phyloP scores from a whole-genome alignment of 768 basidiomycete species.

The Lactarius deliciosus region DNA sequence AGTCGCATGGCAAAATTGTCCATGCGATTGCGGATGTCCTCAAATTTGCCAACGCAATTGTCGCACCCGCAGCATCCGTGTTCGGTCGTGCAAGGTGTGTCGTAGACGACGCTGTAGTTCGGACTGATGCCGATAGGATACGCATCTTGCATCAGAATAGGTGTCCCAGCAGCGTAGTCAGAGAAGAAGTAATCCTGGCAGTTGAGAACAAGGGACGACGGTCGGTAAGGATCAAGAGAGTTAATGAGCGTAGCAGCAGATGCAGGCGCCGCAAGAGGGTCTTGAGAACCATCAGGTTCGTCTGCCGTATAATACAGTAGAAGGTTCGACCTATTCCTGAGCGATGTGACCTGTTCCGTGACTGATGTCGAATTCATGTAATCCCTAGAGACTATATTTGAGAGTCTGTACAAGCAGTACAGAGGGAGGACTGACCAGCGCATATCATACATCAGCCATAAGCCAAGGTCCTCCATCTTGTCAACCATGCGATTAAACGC shows the following conservation, averaged over 20 bases:
- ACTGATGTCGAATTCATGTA: conserved; percentile 67
- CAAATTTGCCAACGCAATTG: conserved; percentile 63
- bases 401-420: neutral
- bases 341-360: conserved; percentile 61
- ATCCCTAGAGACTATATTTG: conserved; percentile 37
- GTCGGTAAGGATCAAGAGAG: conserved; percentile 56
- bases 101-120: conserved; percentile 59
- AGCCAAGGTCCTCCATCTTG: conserved; percentile 64
- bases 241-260: conserved; percentile 48
- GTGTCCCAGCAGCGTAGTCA: conserved; percentile 59
- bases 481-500: conserved; percentile 59
- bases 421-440: conserved; percentile 41
- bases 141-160: conserved; percentile 70
- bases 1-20: conserved; percentile 58
- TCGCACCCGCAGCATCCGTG: conserved; percentile 78
- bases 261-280: conserved; percentile 60
- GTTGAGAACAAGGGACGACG: conserved; percentile 54
- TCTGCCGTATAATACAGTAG: conserved; percentile 74
- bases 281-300: conserved; percentile 66
- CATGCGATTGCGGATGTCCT: conserved; percentile 67
- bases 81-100: conserved; percentile 59
- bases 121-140: conserved; percentile 59
- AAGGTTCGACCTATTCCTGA: conserved; percentile 68
- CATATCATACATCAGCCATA: conserved; percentile 87
- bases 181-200: conserved; percentile 63